phyloP scores from a whole-genome alignment of 495 filamentous ascomycete genomes.

The Articulospora tetracladia region DNA sequence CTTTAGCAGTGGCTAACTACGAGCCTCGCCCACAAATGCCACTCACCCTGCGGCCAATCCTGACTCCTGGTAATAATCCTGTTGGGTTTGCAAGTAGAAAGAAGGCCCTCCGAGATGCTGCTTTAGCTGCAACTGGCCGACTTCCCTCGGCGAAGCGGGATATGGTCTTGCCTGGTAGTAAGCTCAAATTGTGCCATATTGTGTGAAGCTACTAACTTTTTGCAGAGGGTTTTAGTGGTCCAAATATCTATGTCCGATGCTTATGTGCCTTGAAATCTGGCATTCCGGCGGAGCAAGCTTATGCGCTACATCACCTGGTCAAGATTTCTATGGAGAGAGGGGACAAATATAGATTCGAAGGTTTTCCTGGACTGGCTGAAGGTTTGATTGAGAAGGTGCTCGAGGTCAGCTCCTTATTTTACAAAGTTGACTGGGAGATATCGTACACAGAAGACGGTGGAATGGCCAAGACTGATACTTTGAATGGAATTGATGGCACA shows the following conservation, averaged over 20 bases:
- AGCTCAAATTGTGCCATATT: slow-evolving; percentile 12
- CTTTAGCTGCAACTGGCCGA: slow-evolving; percentile 7
- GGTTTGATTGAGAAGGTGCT: slow-evolving; percentile 81
- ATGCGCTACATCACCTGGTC: slow-evolving; percentile 86
- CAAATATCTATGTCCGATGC: slow-evolving; percentile 86
- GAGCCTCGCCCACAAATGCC: slow-evolving; percentile 53
- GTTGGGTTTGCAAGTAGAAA: slow-evolving; percentile 51
- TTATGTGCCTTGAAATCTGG: slow-evolving; percentile 75
- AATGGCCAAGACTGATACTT: slow-evolving; percentile 44
- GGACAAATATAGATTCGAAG: slow-evolving; percentile 92
- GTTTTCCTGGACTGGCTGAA: slow-evolving; percentile 85
- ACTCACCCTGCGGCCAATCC: slow-evolving; percentile 61
- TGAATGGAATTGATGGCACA: slow-evolving; percentile 78
- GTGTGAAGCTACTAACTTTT: background rate
- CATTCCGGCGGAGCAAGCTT: slow-evolving; percentile 77
- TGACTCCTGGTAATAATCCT: slow-evolving; percentile 66
- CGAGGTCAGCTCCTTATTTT: slow-evolving; percentile 69
- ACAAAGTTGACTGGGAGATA: slow-evolving; percentile 76
- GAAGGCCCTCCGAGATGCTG: slow-evolving; percentile 17
- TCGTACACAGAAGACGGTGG: slow-evolving; percentile 58
- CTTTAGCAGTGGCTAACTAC: slow-evolving; percentile 52
- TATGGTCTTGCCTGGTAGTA: slow-evolving; percentile 53
- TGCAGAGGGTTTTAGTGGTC: slow-evolving; percentile 59
- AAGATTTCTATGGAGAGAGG: slow-evolving; percentile 93
- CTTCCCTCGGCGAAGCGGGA: slow-evolving; percentile 18